Evolutionary conservation across 495 filamentous ascomycete species (phyloP).

Genomic region (Neurospora sp.): DNA sequence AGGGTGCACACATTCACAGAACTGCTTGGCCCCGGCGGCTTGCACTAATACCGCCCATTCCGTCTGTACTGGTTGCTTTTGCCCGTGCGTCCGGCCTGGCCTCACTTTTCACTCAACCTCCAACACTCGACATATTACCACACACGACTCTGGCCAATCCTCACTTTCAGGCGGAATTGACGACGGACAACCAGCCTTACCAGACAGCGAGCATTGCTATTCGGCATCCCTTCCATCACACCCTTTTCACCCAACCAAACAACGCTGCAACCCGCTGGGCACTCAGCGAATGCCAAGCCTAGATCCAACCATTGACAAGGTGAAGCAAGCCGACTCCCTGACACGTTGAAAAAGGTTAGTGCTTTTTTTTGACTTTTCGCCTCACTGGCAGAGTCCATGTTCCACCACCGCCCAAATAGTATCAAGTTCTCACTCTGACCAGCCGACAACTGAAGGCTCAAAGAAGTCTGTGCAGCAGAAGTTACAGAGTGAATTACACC

Average conservation of each 20-base stretch:
- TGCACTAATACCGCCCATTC: background rate
- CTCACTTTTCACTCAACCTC: background rate
- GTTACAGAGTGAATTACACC: conserved; percentile 15
- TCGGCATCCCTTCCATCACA: background rate
- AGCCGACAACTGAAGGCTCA: background rate
- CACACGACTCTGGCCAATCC: background rate
- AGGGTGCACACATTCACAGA: background rate
- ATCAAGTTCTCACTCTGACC: background rate
- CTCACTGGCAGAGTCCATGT: conserved; percentile 8
- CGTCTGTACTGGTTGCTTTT: background rate
- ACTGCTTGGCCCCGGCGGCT: background rate
- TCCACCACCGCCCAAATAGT: background rate
- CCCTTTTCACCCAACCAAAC: background rate
- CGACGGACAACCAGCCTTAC: background rate
- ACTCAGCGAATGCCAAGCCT: background rate
- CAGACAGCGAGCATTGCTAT: background rate
- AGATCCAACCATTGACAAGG: conserved; percentile 3
- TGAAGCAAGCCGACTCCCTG: conserved; percentile 14
- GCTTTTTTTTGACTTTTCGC: conserved; percentile 22
- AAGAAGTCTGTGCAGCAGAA: background rate
- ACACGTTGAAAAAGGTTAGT: conserved; percentile 25
- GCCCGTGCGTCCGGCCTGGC: background rate
- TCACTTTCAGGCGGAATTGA: background rate
- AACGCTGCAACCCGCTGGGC: background rate
- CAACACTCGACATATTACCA: background rate